These are phyloP conservation scores for Fusarium nematophilum DNA, from an alignment of 2,329 filamentous ascomycete species.

Conservation along the genomic window DNA sequence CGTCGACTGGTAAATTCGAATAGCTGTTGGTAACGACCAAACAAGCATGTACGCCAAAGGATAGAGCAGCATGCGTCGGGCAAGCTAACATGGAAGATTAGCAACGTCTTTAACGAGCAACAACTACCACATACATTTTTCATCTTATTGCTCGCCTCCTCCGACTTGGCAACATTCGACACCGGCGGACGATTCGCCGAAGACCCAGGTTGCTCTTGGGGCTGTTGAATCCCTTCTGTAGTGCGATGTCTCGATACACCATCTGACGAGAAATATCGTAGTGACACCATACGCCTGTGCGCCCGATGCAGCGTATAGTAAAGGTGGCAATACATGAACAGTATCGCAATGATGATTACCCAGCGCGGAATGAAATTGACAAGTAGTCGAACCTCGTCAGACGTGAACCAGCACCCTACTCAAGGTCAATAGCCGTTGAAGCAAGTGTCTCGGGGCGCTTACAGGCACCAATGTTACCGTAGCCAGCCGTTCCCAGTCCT, in stretches of 20 bases:
- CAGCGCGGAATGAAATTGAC: conserved; percentile 16
- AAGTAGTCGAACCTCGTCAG: conserved; percentile 11
- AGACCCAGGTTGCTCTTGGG: background rate
- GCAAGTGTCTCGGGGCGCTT: background rate
- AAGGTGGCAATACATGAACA: conserved; percentile 6
- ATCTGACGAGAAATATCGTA: conserved; percentile 5
- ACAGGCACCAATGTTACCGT: conserved; percentile 18
- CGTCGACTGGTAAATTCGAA: conserved; percentile 15
- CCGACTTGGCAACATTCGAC: background rate
- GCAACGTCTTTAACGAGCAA: background rate
- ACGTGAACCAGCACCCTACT: conserved; percentile 19
- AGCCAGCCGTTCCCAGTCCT: conserved; percentile 5
- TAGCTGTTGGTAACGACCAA: conserved; percentile 8
- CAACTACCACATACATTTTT: conserved; percentile 1
- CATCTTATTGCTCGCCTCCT: conserved; percentile 1
- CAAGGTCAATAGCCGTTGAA: background rate
- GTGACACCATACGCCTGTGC: conserved; percentile 3
- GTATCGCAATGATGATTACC: conserved; percentile 10
- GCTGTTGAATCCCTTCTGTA: background rate
- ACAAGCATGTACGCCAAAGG: conserved; percentile 20
- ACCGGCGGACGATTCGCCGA: background rate
- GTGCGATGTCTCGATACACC: background rate
- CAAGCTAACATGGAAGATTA: conserved; percentile 3
- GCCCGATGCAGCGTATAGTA: conserved; percentile 1
- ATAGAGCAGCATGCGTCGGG: conserved; percentile 15